Base-by-base conservation (phyloP, 1,139 yeast species). In the Yamadazyma pseudoaaseri region DNA sequence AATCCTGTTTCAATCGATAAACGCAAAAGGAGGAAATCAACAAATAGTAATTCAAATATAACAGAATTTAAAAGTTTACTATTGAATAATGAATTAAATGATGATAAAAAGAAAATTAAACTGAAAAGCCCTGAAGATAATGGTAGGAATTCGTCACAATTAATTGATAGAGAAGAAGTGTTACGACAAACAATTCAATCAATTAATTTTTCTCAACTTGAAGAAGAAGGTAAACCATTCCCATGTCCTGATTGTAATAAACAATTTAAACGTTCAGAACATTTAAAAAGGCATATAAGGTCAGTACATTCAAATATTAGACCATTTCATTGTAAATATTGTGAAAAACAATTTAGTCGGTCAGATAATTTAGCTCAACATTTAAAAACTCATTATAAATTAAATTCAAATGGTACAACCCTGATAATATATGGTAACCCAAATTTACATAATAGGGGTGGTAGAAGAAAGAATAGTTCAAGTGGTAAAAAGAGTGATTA, bases 331-430 rank as follows among this genome's bases (percentile, higher is more conserved):
- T 71, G 77, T 51, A 65, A 65, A 39, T 65, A 61, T 44, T 71
- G 77, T 48, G 75, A 70, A 22, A 70, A 70, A 59, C 68, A 67
- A 51, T 71, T 71, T 41, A 59, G 67, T 38, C 49, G 95, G 42
- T 73, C 84, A 12, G 95, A 84, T 54, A 84, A 84, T 49, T 63
- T 84, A 47, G 75, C 81, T 29, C 92, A 84, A 60, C 95, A 70
- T 50, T 58, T 69, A 47, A 70, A 70, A 49, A 70, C 76, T 7
- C 76, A 70, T 44, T 68, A 63, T 45, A 65, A 65, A 30, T 30
- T 59, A 31, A 62, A 65, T 42, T 44, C 60, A 9, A 56, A 60
- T 34, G 73, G 73, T 11, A 53, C 62, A 13, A 60, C 67, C 4
- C 54, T 59, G 30, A 58, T 65, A 15, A 56, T 67, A 33, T 62